Evolutionary conservation across 208 protist genomes (phyloP), one percentile per base, ranked within the genome.

Genomic region (Polymyxa betae): DNA sequence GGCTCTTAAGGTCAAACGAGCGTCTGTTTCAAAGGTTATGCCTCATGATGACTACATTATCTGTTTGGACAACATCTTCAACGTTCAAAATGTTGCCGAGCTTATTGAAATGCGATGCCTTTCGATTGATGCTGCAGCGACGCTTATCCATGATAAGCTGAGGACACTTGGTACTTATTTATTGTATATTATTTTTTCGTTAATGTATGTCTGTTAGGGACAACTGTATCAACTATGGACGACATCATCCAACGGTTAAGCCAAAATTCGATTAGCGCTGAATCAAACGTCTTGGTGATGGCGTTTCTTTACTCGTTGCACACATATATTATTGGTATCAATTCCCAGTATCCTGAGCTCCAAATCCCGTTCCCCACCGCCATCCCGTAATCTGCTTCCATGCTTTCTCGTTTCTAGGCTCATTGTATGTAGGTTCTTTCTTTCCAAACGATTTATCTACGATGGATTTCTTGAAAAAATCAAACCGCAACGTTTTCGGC

Each of bases 91-190:
- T 40, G 5, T 20, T 43, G n/a, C 5, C 35, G 35, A 82, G 5
- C 16, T 20, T 82, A 20, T 38, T 82, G 72, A 82, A 16, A 45
- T 43, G n/a, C 40, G 12, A 35, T 35, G 35, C 72, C 12, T 82
- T 5, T 20, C 72, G 5, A 82, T 82, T 35, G 72, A 82, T 43
- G 35, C 35, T 82, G 5, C 40, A n/a, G n/a, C 5, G n/a, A 82
- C 72, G 10, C 72, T 82, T 43, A 35, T 82, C 35, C 72, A 82
- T n/a, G 72, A 82, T 43, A 82, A 82, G 40, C 72, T 82, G 5
- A 5, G 40, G 10, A 82, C 72, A 5, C 5, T 16, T 40, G 72
- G 72, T 82, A 82, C 5, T 12, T n/a, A 45, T 43, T 82, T 20
- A 35, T 45, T 5, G 35, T 82, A 35, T 5, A 45, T 20, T 20